Base-by-base conservation (phyloP, 345 rosid genomes). In the Populus davidiana region DNA sequence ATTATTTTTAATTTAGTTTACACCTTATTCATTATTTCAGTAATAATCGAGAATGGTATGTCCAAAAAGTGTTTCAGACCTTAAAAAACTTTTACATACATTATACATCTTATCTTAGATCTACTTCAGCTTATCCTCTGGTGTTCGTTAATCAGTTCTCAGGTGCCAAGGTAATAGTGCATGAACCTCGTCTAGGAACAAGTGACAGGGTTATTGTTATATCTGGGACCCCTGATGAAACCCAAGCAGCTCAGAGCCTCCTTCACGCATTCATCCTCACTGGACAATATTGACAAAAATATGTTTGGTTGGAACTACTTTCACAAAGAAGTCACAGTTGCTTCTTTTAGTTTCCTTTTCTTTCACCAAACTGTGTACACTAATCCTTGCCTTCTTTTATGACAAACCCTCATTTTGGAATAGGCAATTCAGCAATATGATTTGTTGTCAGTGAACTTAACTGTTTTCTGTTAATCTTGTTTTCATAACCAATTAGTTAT, bases 191-290 rank as follows among this genome's bases (percentile, higher is more conserved):
- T 74, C 69, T 82, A 71, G 98, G 94, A 85, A 85, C 92, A 85
- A 86, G 84, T 77, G 96, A 93, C 86, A 86, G 94, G 86, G 88
- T 91, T 82, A 72, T 93, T 70, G 96, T 96, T 80, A 93, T 96
- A 81, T 92, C 97, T 64, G 99, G 99, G 78, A 89, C 96, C 52
- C 97, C 98, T 23, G 97, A 96, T 84, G 90, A 93, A 91, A 89
- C 96, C 73, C 98, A 89, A 75, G 94, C 95, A 52, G 99, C 98
- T 76, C 98, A 96, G 85, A 93, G 93, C 86, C 97, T 96, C 75
- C 98, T 95, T 63, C 96, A 93, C 72, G 98, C 99, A 33, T 95
- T 91, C 79, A 92, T 95, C 85, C 93, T 91, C 83, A 88, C 89
- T 8, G 97, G 97, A 70, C 85, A 77, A 77, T 63, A 71, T 47